Base-by-base conservation (phyloP, 2,329 filamentous ascomycete genomes). In the Xylariaceae sp. region DNA sequence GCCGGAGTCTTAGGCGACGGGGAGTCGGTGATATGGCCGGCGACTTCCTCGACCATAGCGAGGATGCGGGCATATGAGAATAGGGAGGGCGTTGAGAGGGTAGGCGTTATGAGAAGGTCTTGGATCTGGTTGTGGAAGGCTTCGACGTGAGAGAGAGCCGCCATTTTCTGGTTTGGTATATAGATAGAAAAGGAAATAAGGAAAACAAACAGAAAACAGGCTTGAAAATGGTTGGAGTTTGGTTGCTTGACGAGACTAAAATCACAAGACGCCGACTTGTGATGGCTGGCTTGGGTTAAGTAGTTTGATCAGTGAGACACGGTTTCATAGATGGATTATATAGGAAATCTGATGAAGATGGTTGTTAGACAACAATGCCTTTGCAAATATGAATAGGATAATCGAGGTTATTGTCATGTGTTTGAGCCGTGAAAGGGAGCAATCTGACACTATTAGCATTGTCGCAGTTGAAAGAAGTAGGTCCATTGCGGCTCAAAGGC, bases 41-140 rank as follows among this genome's bases (percentile, higher is more conserved):
- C 4, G 34, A 53, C 13, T 7, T 64, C 55, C 1, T 64, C 62
- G 10, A 57, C 23, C 2, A 48, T 1, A 0, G 34, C 10, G 0
- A 64, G 53, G 0, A 44, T 60, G 0, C 55, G 55, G 0, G 53
- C n/a, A 45, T 56, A 64, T 1, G 62, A 45, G n/a, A 2, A 8
- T 0, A 60, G 45, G 13, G 55, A 50, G 2, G 30, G 60, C 6
- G 9, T 45, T 6, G 3, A 8, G 0, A 60, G 45, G 13, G 55
- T 45, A 2, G 30, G 60, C 6, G 9, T 39, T 6, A 34, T 7
- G 1, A 58, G 15, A 17, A 62, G 45, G 1, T 53, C 18, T 0
- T 23, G 8, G 5, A 64, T 9, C 13, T 15, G 18, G 8, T 4
- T 3, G 8, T 58, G 51, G 0, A 64, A 17, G 9, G 52, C 17